Conservation (phyloP, 106 monocot species). For the Ottelia alismoides region DNA sequence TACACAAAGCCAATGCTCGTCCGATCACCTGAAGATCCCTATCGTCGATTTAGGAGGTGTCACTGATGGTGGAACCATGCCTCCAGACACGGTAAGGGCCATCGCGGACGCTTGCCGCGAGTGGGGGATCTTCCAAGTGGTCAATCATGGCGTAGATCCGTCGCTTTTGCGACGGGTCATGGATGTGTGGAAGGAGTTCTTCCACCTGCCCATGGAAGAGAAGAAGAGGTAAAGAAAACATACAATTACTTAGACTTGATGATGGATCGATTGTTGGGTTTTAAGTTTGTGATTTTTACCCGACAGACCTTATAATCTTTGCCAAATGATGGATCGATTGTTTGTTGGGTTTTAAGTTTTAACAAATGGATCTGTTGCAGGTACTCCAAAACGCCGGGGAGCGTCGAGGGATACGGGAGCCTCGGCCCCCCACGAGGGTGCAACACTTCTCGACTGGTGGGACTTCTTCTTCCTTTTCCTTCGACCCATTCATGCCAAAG, state of each 20-base stretch:
- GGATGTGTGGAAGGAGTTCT: slow-evolving; percentile 21
- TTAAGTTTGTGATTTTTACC: too few species aligned
- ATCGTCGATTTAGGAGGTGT: slow-evolving; percentile 14
- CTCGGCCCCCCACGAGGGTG: slow-evolving; percentile 12
- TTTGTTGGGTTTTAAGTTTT: too few species aligned
- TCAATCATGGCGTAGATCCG: slow-evolving; percentile 23
- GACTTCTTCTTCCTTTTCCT: slow-evolving; percentile 30
- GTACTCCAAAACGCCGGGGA: slow-evolving; percentile 18
- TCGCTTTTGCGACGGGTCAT: slow-evolving; percentile 4
- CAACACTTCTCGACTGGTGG: slow-evolving; percentile 19
- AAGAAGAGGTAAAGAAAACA: too few species aligned
- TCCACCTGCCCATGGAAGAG: slow-evolving; percentile 21
- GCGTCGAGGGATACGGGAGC: slow-evolving; percentile 28
- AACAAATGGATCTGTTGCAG: too few species aligned
- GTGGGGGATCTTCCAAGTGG: slow-evolving; percentile 39
- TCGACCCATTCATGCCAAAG: slow-evolving; percentile 1
- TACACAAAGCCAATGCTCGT: not conserved
- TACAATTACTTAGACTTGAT: too few species aligned
- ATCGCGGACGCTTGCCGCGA: slow-evolving; percentile 16
- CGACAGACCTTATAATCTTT: too few species aligned
- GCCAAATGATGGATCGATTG: too few species aligned
- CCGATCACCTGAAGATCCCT: slow-evolving; percentile 10
- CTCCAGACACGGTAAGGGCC: not conserved
- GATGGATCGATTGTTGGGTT: too few species aligned
- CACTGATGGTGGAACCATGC: not conserved